Evolutionary conservation across 2,329 filamentous ascomycete genomes (phyloP).

Genomic region (Helotiales sp.): DNA sequence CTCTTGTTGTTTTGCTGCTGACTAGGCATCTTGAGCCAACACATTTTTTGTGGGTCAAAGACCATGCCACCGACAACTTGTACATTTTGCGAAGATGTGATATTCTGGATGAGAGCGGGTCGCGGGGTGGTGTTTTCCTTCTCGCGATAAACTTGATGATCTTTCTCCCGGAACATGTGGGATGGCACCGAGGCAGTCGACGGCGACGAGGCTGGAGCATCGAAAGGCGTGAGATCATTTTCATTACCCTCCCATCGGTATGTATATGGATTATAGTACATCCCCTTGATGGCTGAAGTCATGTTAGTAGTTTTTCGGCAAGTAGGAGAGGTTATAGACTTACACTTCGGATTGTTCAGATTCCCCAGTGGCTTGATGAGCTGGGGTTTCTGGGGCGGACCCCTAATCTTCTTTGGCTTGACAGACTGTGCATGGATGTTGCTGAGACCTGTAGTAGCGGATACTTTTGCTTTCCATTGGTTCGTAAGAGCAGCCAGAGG

Average conservation of each 20-base stretch:
- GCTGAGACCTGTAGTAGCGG: conserved; percentile 47
- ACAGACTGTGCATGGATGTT: conserved; percentile 54
- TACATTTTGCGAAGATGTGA: conserved; percentile 81
- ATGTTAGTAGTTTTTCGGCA: conserved; percentile 39
- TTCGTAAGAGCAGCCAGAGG: conserved; percentile 55
- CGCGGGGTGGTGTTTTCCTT: conserved; percentile 65
- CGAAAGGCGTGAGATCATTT: conserved; percentile 79
- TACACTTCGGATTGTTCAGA: conserved; percentile 80
- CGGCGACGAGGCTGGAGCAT: conserved; percentile 62
- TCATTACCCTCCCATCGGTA: conserved; percentile 98
- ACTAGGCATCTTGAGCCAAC: conserved; percentile 83
- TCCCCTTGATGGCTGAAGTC: conserved; percentile 79
- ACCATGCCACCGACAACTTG: conserved; percentile 98
- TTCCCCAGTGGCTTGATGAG: conserved; percentile 84
- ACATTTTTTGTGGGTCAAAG: conserved; percentile 96
- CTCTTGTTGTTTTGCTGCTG: conserved; percentile 50
- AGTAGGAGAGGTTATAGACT: conserved; percentile 44
- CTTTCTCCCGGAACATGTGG: conserved; percentile 56
- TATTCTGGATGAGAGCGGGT: conserved; percentile 87
- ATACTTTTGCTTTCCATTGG: conserved; percentile 45
- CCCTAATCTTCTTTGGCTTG: conserved; percentile 60
- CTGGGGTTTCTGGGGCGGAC: conserved; percentile 74
- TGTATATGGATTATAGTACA: conserved; percentile 89
- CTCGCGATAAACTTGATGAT: conserved; percentile 54
- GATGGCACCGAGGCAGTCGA: conserved; percentile 53